Evolutionary conservation across 768 basidiomycete species (phyloP).

Genomic region (Tricholoma saponaceum): DNA sequence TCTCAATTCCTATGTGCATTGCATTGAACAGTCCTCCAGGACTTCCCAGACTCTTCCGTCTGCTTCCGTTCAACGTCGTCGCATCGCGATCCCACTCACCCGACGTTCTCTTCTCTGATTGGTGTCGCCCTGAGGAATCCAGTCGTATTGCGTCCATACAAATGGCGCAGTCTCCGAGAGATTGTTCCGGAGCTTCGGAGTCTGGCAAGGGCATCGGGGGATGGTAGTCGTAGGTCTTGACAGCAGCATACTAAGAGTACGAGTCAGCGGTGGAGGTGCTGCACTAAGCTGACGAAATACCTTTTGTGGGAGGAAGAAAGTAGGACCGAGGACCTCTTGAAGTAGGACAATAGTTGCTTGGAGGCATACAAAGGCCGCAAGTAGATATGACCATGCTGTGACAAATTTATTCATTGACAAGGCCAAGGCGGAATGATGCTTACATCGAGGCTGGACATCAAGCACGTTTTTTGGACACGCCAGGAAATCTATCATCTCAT

Average conservation of each 20-base stretch:
- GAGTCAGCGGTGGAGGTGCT: constrained; percentile 1
- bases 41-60: constrained; percentile 22
- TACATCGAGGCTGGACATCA: constrained; percentile 73
- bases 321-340: constrained; percentile 74
- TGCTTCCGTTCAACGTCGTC: constrained; percentile 17
- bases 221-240: constrained; percentile 80
- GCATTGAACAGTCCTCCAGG: constrained; percentile 38
- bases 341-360: constrained; percentile 63
- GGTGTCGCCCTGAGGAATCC: constrained; percentile 35
- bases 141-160: constrained; percentile 85
- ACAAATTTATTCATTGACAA: background rate
- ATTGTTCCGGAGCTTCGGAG: constrained; percentile 69
- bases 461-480: constrained; percentile 83
- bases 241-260: constrained; percentile 46
- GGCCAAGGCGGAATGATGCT: constrained; percentile 21
- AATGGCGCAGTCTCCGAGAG: constrained; percentile 85
- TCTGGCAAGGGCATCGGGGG: constrained; percentile 70
- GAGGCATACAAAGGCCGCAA: constrained; percentile 55
- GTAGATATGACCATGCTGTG: constrained; percentile 60
- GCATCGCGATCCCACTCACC: constrained; percentile 16
- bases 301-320: constrained; percentile 76
- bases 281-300: constrained; percentile 27
- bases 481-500: constrained; percentile 59
- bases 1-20: constrained; percentile 40
- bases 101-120: constrained; percentile 32